Conservation (phyloP, 1,284 basidiomycete genomes). For the Ustilago loliicola region DNA sequence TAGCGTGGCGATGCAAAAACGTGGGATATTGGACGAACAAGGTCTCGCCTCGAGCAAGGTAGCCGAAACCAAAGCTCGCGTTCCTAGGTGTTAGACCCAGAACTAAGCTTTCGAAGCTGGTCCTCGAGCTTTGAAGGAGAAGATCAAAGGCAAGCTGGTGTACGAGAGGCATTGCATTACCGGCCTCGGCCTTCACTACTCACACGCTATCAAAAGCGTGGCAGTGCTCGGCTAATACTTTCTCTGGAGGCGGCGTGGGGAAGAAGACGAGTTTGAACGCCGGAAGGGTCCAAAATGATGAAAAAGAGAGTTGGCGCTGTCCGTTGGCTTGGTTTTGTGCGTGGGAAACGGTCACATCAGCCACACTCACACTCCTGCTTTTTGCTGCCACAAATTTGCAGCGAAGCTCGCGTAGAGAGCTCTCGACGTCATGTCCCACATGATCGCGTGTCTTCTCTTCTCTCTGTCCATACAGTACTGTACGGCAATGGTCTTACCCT, state of each 20-base stretch:
- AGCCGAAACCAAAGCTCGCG: neutral
- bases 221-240: neutral
- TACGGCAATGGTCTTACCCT: neutral
- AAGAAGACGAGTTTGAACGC: neutral
- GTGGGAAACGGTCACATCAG: neutral
- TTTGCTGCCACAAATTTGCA: neutral
- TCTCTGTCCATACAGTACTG: neutral
- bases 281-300: neutral
- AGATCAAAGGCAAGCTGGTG: neutral
- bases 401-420: neutral
- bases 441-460: neutral
- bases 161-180: neutral
- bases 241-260: neutral
- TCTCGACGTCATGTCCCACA: slow-evolving; percentile 1
- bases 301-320: too few relatives aligned
- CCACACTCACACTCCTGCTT: neutral
- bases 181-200: neutral
- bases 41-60: neutral
- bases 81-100: neutral
- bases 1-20: neutral
- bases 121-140: neutral
- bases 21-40: neutral
- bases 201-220: neutral
- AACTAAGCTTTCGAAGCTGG: neutral
- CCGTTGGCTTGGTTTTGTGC: neutral